Evolutionary conservation across 2,329 filamentous ascomycete genomes (phyloP).

Genomic region (Claviceps sorghi): DNA sequence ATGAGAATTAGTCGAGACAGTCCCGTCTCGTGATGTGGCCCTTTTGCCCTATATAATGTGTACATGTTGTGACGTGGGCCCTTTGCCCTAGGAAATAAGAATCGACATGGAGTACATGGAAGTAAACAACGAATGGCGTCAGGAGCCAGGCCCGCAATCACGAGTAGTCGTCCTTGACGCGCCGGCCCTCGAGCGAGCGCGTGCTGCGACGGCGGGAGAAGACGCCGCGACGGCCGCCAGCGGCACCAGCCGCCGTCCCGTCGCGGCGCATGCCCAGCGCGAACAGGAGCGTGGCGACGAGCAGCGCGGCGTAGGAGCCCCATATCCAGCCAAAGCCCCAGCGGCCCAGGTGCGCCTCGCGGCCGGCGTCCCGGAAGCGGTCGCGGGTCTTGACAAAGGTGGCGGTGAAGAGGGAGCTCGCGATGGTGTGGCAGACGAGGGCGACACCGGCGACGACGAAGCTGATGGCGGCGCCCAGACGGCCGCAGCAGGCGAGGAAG

Average conservation of each 20-base stretch:
- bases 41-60: no score
- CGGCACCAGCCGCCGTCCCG: slow-evolving; percentile 15
- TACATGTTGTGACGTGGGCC: no score
- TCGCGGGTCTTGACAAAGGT: slow-evolving; percentile 56
- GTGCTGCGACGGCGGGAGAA: no score
- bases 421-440: slow-evolving; percentile 54
- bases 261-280: slow-evolving; percentile 43
- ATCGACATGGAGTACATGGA: no score
- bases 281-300: slow-evolving; percentile 54
- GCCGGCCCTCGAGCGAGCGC: slow-evolving; percentile 30
- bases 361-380: slow-evolving; percentile 41
- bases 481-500: slow-evolving; percentile 55
- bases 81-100: no score
- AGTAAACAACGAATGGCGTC: no score
- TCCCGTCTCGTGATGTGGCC: no score
- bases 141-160: no score
- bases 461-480: slow-evolving; percentile 54
- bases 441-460: slow-evolving; percentile 43
- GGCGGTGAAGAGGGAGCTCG: slow-evolving; percentile 60
- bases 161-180: slow-evolving; percentile 58
- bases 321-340: slow-evolving; percentile 68
- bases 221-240: slow-evolving; percentile 14
- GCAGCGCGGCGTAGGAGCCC: slow-evolving; percentile 51
- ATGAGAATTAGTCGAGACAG: no score
- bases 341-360: slow-evolving; percentile 44